phyloP scores from a whole-genome alignment of 306 rosid species.

The Oxytropis ochrocephala region DNA sequence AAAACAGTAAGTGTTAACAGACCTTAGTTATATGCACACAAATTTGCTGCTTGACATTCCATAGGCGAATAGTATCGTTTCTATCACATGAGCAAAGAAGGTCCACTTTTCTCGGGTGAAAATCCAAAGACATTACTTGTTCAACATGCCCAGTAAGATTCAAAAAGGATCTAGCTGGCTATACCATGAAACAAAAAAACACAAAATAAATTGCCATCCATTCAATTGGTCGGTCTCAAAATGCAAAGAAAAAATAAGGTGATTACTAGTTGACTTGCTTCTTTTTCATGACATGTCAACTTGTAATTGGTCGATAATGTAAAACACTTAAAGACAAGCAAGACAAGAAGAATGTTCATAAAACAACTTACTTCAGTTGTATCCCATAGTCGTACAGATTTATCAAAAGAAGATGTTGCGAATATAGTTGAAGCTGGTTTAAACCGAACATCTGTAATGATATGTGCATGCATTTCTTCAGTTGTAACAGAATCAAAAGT shows the following conservation, averaged over 20 bases:
- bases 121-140: conserved; percentile 63
- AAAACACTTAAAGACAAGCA: not conserved
- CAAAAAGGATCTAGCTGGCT: conserved; percentile 32
- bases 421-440: conserved; percentile 41
- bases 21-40: conserved; percentile 41
- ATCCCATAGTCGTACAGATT: conserved; percentile 59
- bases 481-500: conserved; percentile 28
- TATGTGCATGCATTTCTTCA: conserved; percentile 41
- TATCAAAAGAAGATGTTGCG: conserved; percentile 69
- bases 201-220: not conserved
- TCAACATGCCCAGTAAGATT: conserved; percentile 40
- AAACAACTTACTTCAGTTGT: conserved; percentile 42
- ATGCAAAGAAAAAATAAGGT: not conserved
- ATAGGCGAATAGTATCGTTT: conserved; percentile 38
- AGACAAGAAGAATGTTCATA: conserved; percentile 8
- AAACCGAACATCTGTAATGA: conserved; percentile 62
- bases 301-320: no score
- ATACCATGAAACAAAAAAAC: conserved; percentile 14
- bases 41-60: conserved; percentile 33
- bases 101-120: conserved; percentile 49
- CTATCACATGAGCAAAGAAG: conserved; percentile 61
- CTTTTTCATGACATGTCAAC: no score
- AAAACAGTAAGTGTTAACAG: not conserved
- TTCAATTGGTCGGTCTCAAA: conserved; percentile 1
- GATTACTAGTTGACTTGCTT: no score